Percentiles rank a stretch among this genome's conserved stretches.
phyloP scores from a whole-genome alignment of 352 stramenopile species.

The Thalassiosira hispida region DNA sequence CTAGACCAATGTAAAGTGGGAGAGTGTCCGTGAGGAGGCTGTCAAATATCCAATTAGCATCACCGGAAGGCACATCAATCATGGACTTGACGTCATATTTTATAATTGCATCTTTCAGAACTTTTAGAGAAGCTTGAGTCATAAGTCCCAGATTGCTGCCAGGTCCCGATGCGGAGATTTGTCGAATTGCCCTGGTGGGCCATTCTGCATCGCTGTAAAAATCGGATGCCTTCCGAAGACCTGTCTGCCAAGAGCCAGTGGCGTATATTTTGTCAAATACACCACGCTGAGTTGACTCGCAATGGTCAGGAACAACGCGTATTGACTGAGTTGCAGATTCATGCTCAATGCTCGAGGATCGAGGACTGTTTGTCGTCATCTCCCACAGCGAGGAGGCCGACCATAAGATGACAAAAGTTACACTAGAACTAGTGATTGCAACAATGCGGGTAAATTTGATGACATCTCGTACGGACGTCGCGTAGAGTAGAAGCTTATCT shows the following conservation, averaged over 20 bases:
- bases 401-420: no score
- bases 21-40: constrained; percentile 33
- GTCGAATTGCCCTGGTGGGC: neutral
- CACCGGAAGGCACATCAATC: constrained; percentile 43
- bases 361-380: no score
- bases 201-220: constrained; percentile 35
- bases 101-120: constrained; percentile 27
- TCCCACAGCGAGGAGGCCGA: no score
- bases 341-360: no score
- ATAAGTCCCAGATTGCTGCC: constrained; percentile 27
- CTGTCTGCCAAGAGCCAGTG: neutral
- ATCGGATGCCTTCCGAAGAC: neutral
- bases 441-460: no score
- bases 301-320: neutral
- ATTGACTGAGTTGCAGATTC: no score
- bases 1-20: constrained; percentile 35
- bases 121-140: constrained; percentile 14
- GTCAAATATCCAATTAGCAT: constrained; percentile 51
- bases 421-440: no score
- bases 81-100: constrained; percentile 32
- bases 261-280: constrained; percentile 22
- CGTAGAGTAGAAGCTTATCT: no score
- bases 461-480: no score
- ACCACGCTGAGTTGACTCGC: neutral
- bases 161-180: constrained; percentile 16